Evolutionary conservation across 768 basidiomycete species (phyloP).

Genomic region (Harrya chromipes): DNA sequence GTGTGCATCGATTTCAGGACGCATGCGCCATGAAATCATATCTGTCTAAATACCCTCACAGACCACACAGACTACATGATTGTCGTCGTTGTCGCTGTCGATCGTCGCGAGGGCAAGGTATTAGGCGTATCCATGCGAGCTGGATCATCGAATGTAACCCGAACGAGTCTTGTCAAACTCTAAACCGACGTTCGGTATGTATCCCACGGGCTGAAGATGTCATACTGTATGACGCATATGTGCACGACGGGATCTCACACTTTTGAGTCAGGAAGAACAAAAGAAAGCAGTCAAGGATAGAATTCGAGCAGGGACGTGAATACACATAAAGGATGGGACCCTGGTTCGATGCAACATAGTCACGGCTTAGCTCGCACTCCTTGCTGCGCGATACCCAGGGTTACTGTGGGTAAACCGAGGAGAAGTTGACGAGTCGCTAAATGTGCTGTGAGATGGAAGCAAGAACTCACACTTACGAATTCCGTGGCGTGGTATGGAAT

Average conservation of each 20-base stretch:
- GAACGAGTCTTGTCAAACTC: neutral
- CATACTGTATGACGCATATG: too few relatives aligned
- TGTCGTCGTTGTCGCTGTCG: neutral
- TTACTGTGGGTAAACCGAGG: conserved; percentile 16
- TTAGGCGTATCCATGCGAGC: conserved; percentile 5
- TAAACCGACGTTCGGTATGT: neutral
- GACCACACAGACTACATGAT: neutral
- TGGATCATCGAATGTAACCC: too few relatives aligned
- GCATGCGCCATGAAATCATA: neutral
- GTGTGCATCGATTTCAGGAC: neutral
- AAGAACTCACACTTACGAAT: neutral
- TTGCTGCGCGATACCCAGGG: too few relatives aligned
- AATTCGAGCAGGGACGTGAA: neutral
- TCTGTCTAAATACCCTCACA: neutral
- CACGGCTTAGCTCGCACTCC: too few relatives aligned
- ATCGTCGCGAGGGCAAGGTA: conserved; percentile 5
- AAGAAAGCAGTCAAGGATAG: too few relatives aligned
- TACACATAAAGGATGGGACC: neutral
- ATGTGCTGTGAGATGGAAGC: conserved; percentile 10
- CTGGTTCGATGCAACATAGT: neutral
- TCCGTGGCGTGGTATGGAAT: neutral
- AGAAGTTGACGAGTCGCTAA: neutral
- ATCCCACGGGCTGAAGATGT: too few relatives aligned
- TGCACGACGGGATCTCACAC: too few relatives aligned
- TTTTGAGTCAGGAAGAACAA: too few relatives aligned